These are phyloP conservation scores for Trametes elegans DNA, from an alignment of 768 basidiomycete species.

Conservation along the genomic window DNA sequence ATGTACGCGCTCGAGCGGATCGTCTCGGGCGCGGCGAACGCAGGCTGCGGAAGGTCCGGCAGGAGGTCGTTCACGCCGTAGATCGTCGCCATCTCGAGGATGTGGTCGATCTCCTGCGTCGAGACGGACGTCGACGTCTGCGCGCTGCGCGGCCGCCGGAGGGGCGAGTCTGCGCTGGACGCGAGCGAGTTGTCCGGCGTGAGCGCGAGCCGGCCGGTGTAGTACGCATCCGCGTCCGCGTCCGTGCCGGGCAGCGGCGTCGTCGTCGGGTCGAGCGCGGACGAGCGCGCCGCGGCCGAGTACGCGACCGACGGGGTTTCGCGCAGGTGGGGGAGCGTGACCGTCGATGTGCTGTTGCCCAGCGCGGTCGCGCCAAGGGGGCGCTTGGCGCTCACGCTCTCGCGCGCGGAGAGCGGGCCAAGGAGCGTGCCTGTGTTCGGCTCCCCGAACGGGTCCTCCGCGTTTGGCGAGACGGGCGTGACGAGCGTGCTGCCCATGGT, in stretches of 20 bases:
- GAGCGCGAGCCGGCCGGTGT: slow-evolving; percentile 10
- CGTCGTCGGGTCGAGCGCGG: slow-evolving; percentile 2
- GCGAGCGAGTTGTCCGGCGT: slow-evolving; percentile 17
- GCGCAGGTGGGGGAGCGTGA: not conserved
- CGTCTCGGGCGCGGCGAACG: slow-evolving; percentile 13
- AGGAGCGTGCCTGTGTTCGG: slow-evolving; percentile 8
- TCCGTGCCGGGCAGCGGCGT: slow-evolving; percentile 6
- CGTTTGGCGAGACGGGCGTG: slow-evolving; percentile 14
- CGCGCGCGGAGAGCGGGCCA: slow-evolving; percentile 17
- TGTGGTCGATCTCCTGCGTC: slow-evolving; percentile 45
- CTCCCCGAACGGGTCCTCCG: slow-evolving; percentile 12
- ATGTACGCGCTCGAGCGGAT: slow-evolving; percentile 21
- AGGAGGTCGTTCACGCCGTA: slow-evolving; percentile 26
- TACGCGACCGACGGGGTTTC: not conserved
- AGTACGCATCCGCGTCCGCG: too few species aligned
- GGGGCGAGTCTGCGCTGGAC: not conserved
- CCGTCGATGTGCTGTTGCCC: slow-evolving; percentile 2
- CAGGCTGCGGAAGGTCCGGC: slow-evolving; percentile 11
- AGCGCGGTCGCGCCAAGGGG: slow-evolving; percentile 12
- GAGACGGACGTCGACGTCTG: slow-evolving; percentile 6
- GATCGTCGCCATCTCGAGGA: slow-evolving; percentile 51
- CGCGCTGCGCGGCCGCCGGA: not conserved
- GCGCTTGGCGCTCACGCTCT: not conserved
- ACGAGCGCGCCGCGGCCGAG: slow-evolving; percentile 3
- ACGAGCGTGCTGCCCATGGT: slow-evolving; percentile 11